Evolutionary conservation across 2,329 filamentous ascomycete genomes (phyloP).

Genomic region (Scopulariopsis brevicaulis): DNA sequence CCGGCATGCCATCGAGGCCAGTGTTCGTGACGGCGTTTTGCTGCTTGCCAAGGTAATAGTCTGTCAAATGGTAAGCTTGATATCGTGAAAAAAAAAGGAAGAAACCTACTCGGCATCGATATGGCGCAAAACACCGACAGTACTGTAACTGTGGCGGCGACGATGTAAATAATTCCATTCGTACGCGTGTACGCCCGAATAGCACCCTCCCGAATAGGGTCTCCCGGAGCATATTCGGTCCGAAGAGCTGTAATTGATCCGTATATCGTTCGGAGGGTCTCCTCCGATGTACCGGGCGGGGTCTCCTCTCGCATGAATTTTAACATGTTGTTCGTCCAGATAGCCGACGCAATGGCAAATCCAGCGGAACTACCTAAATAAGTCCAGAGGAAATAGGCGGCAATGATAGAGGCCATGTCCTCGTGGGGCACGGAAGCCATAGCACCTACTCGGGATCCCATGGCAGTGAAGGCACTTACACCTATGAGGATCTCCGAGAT

Average conservation of each 20-base stretch:
- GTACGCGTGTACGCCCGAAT: no score
- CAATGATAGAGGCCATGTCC: constrained; percentile 18
- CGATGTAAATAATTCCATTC: no score
- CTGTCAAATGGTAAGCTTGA: no score
- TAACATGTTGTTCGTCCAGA: constrained; percentile 27
- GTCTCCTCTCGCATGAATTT: constrained; percentile 19
- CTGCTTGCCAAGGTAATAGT: constrained; percentile 18
- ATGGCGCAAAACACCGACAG: no score
- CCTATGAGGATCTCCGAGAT: constrained; percentile 19
- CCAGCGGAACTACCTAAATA: constrained; percentile 24
- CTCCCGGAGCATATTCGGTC: no score
- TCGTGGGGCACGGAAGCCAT: constrained; percentile 30
- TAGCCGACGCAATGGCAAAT: constrained; percentile 22
- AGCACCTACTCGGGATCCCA: constrained; percentile 16
- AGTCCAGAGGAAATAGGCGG: constrained; percentile 23
- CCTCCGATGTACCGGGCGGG: no score
- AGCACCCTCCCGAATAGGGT: no score
- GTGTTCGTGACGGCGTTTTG: constrained; percentile 21
- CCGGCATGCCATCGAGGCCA: constrained; percentile 17
- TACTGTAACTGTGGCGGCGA: no score
- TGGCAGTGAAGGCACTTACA: neutral
- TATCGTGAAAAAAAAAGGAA: no score
- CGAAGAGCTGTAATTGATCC: no score
- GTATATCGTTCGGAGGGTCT: no score
- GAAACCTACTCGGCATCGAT: no score